A percentile compares a stretch with the other conserved stretches of the same genome.
Evolutionary conservation across 176 grass and related monocot genomes (phyloP).

Genomic region (Bothriochloa decipiens): DNA sequence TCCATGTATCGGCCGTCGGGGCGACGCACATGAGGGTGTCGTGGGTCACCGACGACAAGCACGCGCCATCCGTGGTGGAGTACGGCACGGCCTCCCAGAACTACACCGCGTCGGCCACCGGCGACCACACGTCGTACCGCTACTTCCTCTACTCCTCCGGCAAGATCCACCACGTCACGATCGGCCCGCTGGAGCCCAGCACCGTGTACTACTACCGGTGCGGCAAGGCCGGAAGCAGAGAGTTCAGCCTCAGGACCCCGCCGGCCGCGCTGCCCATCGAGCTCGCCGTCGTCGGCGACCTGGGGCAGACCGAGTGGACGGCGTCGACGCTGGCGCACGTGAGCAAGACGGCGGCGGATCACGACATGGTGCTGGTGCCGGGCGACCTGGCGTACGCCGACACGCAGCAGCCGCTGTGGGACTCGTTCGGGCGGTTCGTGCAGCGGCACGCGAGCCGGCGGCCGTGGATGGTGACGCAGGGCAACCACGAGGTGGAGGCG

Average conservation of each 20-base stretch:
- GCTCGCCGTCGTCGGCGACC: conserved; percentile 72
- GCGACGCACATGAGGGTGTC: conserved; percentile 58
- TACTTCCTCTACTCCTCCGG: conserved; percentile 91
- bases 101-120: conserved; percentile 56
- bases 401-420: conserved; percentile 82
- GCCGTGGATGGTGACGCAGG: conserved; percentile 90
- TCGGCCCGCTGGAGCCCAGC: conserved; percentile 70
- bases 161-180: conserved; percentile 90
- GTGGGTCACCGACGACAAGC: conserved; percentile 80
- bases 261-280: conserved; percentile 69
- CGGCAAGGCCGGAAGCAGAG: conserved; percentile 45
- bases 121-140: conserved; percentile 73
- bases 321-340: conserved; percentile 79
- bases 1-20: conserved; percentile 68
- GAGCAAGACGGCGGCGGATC: conserved; percentile 38
- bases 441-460: conserved; percentile 63
- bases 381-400: conserved; percentile 95
- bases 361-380: conserved; percentile 86
- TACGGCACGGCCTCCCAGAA: conserved; percentile 59
- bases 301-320: conserved; percentile 94
- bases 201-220: conserved; percentile 89
- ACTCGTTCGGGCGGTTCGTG: conserved; percentile 86
- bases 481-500: conserved; percentile 92
- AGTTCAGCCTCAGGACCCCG: conserved; percentile 80
- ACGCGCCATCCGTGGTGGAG: conserved; percentile 57